phyloP scores from a whole-genome alignment of 192 early-diverging fungal genomes.

The Backusella luteola region DNA sequence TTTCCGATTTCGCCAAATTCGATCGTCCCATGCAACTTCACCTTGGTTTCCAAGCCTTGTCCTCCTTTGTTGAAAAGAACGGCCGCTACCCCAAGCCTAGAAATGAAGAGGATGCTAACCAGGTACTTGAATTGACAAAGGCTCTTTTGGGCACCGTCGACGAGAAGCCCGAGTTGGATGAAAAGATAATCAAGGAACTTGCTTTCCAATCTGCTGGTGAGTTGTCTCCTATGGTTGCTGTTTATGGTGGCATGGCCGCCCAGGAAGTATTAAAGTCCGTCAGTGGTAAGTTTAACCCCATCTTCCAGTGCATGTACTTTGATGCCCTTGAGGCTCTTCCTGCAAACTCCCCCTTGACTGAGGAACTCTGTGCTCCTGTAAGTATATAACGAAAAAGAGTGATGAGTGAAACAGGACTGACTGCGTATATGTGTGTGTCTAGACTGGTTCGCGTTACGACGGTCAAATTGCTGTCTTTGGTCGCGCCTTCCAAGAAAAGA shows the following conservation, averaged over 20 bases:
- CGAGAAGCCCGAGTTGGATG: slow-evolving; percentile 79
- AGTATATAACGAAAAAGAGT: slow-evolving; percentile 5
- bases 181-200: slow-evolving; percentile 85
- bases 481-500: slow-evolving; percentile 80
- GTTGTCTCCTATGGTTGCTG: slow-evolving; percentile 91
- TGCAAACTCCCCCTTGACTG: slow-evolving; percentile 56
- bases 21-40: slow-evolving; percentile 94
- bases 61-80: slow-evolving; percentile 66
- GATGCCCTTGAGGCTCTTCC: slow-evolving; percentile 97
- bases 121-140: slow-evolving; percentile 70
- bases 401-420: background rate
- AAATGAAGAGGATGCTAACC: slow-evolving; percentile 83
- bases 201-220: slow-evolving; percentile 89
- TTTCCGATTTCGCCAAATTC: slow-evolving; percentile 97
- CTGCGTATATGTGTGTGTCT: background rate
- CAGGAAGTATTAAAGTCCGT: slow-evolving; percentile 97
- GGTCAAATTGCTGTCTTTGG: slow-evolving; percentile 97
- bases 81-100: slow-evolving; percentile 81
- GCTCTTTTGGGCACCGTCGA: slow-evolving; percentile 67
- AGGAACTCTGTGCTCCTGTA: slow-evolving; percentile 73
- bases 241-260: slow-evolving; percentile 95
- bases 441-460: slow-evolving; percentile 89
- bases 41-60: slow-evolving; percentile 93
- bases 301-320: slow-evolving; percentile 92
- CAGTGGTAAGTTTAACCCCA: slow-evolving; percentile 94